A percentile compares a stretch with the other conserved stretches of the same genome.
Evolutionary conservation across 148 eudicot species (phyloP).

Genomic region (Spergularia marina): DNA sequence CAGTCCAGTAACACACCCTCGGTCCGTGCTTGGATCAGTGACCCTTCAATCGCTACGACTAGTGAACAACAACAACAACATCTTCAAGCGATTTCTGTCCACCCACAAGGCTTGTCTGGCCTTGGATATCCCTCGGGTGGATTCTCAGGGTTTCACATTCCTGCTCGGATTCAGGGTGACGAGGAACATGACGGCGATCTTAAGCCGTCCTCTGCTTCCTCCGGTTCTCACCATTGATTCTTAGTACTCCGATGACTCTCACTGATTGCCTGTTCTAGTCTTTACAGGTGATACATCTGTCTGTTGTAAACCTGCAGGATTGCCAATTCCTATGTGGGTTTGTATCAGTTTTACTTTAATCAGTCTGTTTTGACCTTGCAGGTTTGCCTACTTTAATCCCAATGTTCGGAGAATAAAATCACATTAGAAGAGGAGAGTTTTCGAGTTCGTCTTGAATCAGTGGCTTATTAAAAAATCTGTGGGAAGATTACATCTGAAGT

Average conservation of each 20-base stretch:
- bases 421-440: slow-evolving; percentile 26
- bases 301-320: neutral
- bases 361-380: neutral
- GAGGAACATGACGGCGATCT: slow-evolving; percentile 85
- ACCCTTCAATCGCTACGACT: slow-evolving; percentile 39
- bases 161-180: slow-evolving; percentile 91
- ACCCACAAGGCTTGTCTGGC: slow-evolving; percentile 50
- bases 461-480: slow-evolving; percentile 38
- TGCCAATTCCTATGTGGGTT: neutral
- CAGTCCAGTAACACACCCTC: slow-evolving; percentile 98
- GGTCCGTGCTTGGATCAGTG: slow-evolving; percentile 81
- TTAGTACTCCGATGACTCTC: slow-evolving; percentile 20
- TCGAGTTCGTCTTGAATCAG: slow-evolving; percentile 27
- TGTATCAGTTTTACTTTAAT: neutral
- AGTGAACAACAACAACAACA: slow-evolving; percentile 40
- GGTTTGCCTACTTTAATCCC: slow-evolving; percentile 9
- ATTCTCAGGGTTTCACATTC: slow-evolving; percentile 76
- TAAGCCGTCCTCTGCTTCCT: slow-evolving; percentile 97
- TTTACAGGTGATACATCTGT: slow-evolving; percentile 36
- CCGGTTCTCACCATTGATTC: slow-evolving; percentile 80
- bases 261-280: slow-evolving; percentile 15
- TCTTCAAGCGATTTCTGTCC: slow-evolving; percentile 45
- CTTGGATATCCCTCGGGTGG: slow-evolving; percentile 60
- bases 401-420: neutral
- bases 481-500: slow-evolving; percentile 52